Conservation (phyloP, 2,329 filamentous ascomycete genomes). For the Penicillium sp. region DNA sequence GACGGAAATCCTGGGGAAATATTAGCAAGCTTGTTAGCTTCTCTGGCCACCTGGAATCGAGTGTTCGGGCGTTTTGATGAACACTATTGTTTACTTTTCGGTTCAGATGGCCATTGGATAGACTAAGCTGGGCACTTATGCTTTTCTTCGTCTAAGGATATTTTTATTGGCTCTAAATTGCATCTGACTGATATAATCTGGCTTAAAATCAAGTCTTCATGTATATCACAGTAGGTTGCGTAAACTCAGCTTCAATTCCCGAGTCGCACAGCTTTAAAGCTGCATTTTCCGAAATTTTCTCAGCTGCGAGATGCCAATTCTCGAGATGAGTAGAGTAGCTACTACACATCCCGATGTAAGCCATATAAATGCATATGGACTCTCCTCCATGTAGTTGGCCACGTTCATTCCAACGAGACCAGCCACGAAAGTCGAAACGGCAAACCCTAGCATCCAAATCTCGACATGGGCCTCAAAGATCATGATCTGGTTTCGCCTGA, state of each 20-base stretch:
- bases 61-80: background rate
- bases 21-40: background rate
- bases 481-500: slow-evolving; percentile 43
- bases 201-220: background rate
- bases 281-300: slow-evolving; percentile 24
- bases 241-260: background rate
- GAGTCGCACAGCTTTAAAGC: background rate
- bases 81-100: no score
- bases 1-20: accelerated
- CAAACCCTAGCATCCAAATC: slow-evolving; percentile 39
- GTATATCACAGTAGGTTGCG: background rate
- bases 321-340: slow-evolving; percentile 23
- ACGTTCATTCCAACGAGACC: slow-evolving; percentile 43
- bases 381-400: slow-evolving; percentile 39
- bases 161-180: no score
- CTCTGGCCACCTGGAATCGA: background rate
- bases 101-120: no score
- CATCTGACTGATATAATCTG: no score
- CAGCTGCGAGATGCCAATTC: slow-evolving; percentile 27
- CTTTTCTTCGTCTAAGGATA: no score
- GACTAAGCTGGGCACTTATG: no score
- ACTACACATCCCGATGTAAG: slow-evolving; percentile 21
- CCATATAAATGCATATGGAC: slow-evolving; percentile 27
- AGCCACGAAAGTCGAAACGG: slow-evolving; percentile 36
- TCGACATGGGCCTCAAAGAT: slow-evolving; percentile 39